Evolutionary conservation across 2,329 filamentous ascomycete species (phyloP), one percentile per base, ranked within the genome.

Genomic region (Penicillium sp.): DNA sequence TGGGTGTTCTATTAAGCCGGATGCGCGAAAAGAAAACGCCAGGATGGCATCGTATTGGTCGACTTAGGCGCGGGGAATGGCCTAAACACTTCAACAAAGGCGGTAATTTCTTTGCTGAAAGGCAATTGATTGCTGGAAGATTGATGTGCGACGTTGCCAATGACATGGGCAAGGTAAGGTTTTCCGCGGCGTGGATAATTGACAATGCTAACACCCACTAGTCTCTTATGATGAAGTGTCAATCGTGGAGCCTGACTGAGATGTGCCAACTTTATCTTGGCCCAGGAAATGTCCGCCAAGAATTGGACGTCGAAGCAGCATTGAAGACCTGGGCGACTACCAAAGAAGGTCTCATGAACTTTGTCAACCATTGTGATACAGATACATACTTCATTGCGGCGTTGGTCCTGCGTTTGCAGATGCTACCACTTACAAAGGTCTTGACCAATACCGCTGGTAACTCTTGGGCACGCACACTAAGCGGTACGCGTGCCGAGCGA

Each of bases 331-430:
- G 91, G 91, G 90, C 90, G 2, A 84, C 83, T 5, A 88, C 89
- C 36, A 89, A 89, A 67, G 86, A 90, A 53, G 94, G 94, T 2
- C 78, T 97, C 55, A 86, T 97, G 81, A 91, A 97, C 71, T 97
- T 96, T 70, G 81, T 99, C 60, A 90, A 87, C 51, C 93, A 99
- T 71, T 92, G 92, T 73, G 93, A 97, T 71, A 87, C 91, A 0
- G 94, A 99, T 71, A 97, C 94, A 0, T 95, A 94, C 74, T 97
- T 93, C 74, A 91, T 99, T 65, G 90, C 94, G 40, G 93, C 95
- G 2, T 81, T 99, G 61, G 91, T 91, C 4, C 75, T 99, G 50
- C 87, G 89, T 58, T 87, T 95, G 23, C 94, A 99, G 73, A 89
- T 99, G 79, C 81, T 99, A 41, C 90, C 94, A 13, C 78, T 99